A percentile compares a stretch with the other conserved stretches of the same genome.
These are phyloP conservation scores for Aspergillus bertholletiae DNA, from an alignment of 495 filamentous ascomycete species.

Conservation along the genomic window DNA sequence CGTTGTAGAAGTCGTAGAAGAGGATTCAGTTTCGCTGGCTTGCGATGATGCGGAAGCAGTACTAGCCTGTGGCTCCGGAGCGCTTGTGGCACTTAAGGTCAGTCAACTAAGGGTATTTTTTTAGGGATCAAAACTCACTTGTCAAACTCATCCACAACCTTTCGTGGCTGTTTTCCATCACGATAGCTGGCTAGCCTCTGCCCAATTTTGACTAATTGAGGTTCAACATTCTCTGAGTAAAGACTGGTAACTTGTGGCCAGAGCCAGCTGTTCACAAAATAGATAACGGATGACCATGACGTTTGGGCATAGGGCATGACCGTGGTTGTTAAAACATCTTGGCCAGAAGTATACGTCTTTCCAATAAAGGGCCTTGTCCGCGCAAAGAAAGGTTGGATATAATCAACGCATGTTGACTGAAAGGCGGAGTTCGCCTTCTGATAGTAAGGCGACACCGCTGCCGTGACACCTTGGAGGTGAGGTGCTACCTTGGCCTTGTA, in stretches of 20 bases:
- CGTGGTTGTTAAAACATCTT: constrained; percentile 64
- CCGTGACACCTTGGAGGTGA: constrained; percentile 60
- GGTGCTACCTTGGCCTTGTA: constrained; percentile 71
- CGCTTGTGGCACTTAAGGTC: constrained; percentile 20
- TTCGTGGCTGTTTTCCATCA: constrained; percentile 59
- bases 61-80: constrained; percentile 26
- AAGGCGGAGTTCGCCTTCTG: constrained; percentile 56
- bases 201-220: constrained; percentile 87
- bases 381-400: constrained; percentile 72
- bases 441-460: constrained; percentile 66
- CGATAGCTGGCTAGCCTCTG: constrained; percentile 83
- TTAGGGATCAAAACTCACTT: constrained; percentile 26
- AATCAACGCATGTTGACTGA: constrained; percentile 63
- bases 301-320: constrained; percentile 68
- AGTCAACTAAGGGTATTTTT: constrained; percentile 5
- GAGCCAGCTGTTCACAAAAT: constrained; percentile 68
- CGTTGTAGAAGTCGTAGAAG: constrained; percentile 19
- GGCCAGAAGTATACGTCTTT: constrained; percentile 63
- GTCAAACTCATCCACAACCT: constrained; percentile 54
- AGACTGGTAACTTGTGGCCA: constrained; percentile 77
- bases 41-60: constrained; percentile 20
- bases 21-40: constrained; percentile 15
- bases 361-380: constrained; percentile 67
- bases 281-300: constrained; percentile 61
- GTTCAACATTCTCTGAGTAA: constrained; percentile 90